Evolutionary conservation across 1,139 yeast species (phyloP).

Genomic region (Sugiyamaella xylanicola): DNA sequence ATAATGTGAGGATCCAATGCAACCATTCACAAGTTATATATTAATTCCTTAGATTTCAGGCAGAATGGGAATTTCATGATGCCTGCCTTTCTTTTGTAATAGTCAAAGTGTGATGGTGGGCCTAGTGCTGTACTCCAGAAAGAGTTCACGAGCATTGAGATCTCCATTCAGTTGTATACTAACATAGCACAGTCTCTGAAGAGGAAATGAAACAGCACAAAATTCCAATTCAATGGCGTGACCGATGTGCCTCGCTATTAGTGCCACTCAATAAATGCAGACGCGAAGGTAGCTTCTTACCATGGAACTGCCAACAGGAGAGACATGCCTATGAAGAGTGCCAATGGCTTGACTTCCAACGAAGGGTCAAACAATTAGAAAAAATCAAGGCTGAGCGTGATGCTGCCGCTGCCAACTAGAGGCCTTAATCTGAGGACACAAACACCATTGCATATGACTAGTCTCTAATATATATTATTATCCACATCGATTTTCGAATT

Average conservation of each 20-base stretch:
- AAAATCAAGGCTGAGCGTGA: constrained; percentile 49
- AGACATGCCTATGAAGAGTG: constrained; percentile 87
- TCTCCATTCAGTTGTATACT: neutral
- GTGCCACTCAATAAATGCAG: constrained; percentile 67
- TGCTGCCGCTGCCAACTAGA: constrained; percentile 15
- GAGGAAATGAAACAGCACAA: constrained; percentile 82
- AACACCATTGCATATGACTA: constrained; percentile 5
- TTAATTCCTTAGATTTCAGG: too few species aligned
- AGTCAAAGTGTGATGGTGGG: too few species aligned
- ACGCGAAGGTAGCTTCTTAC: constrained; percentile 54
- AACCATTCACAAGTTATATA: too few species aligned
- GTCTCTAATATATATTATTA: neutral
- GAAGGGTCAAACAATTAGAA: constrained; percentile 75
- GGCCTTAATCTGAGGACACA: neutral
- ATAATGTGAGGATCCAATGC: too few species aligned
- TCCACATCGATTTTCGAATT: neutral
- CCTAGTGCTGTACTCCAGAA: too few species aligned
- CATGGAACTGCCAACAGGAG: constrained; percentile 77
- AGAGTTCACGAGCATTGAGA: too few species aligned
- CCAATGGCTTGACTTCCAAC: constrained; percentile 77
- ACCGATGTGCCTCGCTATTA: constrained; percentile 79
- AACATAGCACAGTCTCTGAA: constrained; percentile 57
- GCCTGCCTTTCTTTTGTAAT: too few species aligned
- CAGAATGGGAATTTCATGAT: too few species aligned
- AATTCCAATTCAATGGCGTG: constrained; percentile 82